These are phyloP conservation scores for Penicillium glabrum DNA, from an alignment of 2,329 filamentous ascomycete genomes.

Conservation along the genomic window DNA sequence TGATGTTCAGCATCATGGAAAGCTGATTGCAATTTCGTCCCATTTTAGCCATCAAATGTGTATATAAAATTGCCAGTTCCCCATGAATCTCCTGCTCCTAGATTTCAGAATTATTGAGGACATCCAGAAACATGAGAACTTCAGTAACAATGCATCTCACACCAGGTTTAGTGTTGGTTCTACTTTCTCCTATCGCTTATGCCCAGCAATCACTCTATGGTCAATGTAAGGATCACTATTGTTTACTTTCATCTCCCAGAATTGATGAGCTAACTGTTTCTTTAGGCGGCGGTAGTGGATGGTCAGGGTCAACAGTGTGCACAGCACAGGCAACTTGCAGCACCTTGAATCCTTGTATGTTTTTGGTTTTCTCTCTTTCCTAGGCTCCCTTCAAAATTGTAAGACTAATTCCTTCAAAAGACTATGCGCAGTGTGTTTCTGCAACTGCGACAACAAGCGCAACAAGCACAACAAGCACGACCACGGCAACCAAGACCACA, in stretches of 20 bases:
- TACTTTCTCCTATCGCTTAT: conserved; percentile 1
- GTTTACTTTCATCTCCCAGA: no score
- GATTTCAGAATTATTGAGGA: background rate
- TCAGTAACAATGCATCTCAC: background rate
- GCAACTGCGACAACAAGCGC: background rate
- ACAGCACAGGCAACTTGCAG: conserved; percentile 7
- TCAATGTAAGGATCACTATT: background rate
- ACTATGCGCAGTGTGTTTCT: conserved; percentile 9
- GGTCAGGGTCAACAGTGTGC: conserved; percentile 7
- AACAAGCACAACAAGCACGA: background rate
- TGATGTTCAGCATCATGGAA: background rate
- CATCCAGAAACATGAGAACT: background rate
- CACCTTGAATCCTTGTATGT: conserved; percentile 10
- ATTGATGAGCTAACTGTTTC: background rate
- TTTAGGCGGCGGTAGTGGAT: conserved; percentile 10
- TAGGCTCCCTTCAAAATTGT: background rate
- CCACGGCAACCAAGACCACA: background rate
- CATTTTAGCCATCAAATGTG: background rate
- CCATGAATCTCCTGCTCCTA: background rate
- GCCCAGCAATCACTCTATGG: conserved; percentile 8
- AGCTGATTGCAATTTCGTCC: background rate
- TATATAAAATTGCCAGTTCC: background rate
- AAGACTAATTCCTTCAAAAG: background rate
- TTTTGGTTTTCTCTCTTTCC: background rate
- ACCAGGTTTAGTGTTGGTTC: background rate